Evolutionary conservation across 805 yeast species (phyloP), one percentile per base, ranked within the genome.

Genomic region (Diddensiella santjacobensis): DNA sequence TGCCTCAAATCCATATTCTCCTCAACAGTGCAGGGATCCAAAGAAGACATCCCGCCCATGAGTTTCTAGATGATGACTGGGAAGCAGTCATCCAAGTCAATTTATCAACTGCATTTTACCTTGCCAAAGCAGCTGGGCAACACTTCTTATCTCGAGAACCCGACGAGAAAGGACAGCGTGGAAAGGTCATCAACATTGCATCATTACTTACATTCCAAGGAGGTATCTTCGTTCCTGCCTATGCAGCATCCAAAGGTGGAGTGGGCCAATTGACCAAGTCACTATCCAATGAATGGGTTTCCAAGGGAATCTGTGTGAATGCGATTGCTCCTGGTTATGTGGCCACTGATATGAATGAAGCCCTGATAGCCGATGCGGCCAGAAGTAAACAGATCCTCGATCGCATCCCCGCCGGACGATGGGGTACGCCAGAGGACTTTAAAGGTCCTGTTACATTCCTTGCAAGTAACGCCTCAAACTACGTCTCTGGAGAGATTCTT

Each of bases 321-420:
- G 69, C 72, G n/a, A 66, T 75, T 45, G 75, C 74, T 29, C 79
- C 80, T 3, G 80, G 80, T 2, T 74, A 69, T 49, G 68, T 75
- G 51, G 58, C 58, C 15, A 75, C 80, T 2, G 72, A 72, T 45
- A 70, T 74, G 75, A 74, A 74, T 26, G 51, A 53, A 8, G 59
- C 56, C 1, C 44, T 71, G 33, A 48, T 60, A 4, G 53, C 58
- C 3, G 61, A 68, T 53, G 58, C 58, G n/a, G 58, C 36, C 1
- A 68, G 57, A 42, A 53, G 56, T n/a, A 43, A 56, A 8, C 58
- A 59, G 39, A 58, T 74, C 37, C 33, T 63, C 38, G 64, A 56
- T 37, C 67, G 77, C 47, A 71, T 73, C 42, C 79, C 80, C n/a
- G 62, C 64, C 3, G 72, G 70, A 2, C 63, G 78, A 58, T 74